phyloP scores from a whole-genome alignment of 2,329 filamentous ascomycete genomes.

The Colletotrichum endophyticum region DNA sequence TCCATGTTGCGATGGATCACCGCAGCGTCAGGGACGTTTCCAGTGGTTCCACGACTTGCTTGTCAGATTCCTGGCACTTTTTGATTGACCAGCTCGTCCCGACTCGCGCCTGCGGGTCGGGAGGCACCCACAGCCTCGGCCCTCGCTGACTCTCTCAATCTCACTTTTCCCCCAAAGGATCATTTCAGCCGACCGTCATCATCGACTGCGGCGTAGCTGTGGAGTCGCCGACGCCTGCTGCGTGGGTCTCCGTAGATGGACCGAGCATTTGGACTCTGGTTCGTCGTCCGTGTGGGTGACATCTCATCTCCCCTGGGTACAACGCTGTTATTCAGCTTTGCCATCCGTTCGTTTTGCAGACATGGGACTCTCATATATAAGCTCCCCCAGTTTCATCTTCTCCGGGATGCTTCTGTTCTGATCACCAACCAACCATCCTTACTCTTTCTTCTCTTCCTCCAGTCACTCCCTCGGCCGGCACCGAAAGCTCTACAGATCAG shows the following conservation, averaged over 20 bases:
- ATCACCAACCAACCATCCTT: conserved; percentile 18
- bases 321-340: background rate
- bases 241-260: conserved; percentile 15
- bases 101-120: conserved; percentile 1
- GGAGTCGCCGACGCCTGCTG: background rate
- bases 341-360: background rate
- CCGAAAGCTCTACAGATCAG: conserved; percentile 19
- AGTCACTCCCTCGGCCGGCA: conserved; percentile 17
- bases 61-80: conserved; percentile 15
- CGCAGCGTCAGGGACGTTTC: background rate
- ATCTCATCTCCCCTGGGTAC: conserved; percentile 7
- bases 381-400: background rate
- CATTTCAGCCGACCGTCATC: background rate
- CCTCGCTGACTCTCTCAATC: background rate
- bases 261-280: background rate
- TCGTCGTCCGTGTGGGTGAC: background rate
- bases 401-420: background rate
- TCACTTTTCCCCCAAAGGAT: background rate
- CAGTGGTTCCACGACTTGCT: conserved; percentile 8
- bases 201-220: background rate
- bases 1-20: background rate
- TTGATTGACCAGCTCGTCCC: conserved; percentile 9
- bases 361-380: conserved; percentile 13
- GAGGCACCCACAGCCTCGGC: background rate
- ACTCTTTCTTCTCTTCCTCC: background rate